Conservation (phyloP, 768 basidiomycete species). For the Tricholoma sp. region DNA sequence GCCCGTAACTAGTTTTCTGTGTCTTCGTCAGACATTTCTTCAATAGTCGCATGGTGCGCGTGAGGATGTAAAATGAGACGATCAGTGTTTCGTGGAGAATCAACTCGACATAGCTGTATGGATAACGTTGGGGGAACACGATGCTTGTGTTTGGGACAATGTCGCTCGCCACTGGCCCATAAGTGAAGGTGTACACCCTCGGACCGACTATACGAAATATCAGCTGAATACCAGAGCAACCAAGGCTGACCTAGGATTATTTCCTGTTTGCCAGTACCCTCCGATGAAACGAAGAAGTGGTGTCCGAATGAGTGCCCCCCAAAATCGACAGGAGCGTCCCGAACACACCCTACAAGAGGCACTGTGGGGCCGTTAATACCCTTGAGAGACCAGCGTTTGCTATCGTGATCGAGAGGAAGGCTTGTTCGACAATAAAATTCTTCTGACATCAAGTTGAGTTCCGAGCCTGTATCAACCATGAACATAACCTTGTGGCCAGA, state of each 20-base stretch:
- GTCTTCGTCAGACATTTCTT: neutral
- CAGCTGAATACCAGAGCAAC: slow-evolving; percentile 17
- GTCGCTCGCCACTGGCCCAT: neutral
- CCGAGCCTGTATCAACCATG: slow-evolving; percentile 19
- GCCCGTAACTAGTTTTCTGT: slow-evolving; percentile 10
- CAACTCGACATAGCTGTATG: slow-evolving; percentile 3
- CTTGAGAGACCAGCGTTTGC: slow-evolving; percentile 18
- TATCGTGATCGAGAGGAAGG: slow-evolving; percentile 15
- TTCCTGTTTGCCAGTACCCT: slow-evolving; percentile 7
- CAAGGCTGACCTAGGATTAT: slow-evolving; percentile 19
- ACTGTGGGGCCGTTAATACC: slow-evolving; percentile 17
- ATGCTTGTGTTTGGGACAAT: neutral
- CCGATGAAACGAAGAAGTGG: slow-evolving; percentile 18
- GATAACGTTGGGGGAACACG: neutral
- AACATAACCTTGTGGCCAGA: slow-evolving; percentile 7
- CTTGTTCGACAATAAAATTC: slow-evolving; percentile 1
- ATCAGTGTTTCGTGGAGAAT: slow-evolving; percentile 1
- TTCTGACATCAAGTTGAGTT: slow-evolving; percentile 16
- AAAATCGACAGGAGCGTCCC: slow-evolving; percentile 13
- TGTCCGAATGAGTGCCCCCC: slow-evolving; percentile 18
- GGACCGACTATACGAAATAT: slow-evolving; percentile 5
- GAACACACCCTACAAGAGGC: slow-evolving; percentile 10
- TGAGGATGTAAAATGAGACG: neutral
- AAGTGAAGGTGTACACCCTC: slow-evolving; percentile 11
- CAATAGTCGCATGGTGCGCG: neutral